A percentile compares a stretch with the other conserved stretches of the same genome.
Evolutionary conservation across 306 rosid genomes (phyloP).

Genomic region (Mucuna pruriens): DNA sequence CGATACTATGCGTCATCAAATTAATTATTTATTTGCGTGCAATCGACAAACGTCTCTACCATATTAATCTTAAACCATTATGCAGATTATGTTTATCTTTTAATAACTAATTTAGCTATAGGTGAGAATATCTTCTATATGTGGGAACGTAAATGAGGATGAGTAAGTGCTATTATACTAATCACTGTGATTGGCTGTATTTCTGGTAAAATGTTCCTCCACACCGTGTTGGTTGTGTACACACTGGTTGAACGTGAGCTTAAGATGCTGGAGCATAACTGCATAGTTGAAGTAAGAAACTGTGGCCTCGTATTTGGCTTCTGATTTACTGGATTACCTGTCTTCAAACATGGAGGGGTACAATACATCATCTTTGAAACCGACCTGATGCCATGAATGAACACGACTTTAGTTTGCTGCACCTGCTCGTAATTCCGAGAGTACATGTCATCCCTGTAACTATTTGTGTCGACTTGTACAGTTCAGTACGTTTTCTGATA

Average conservation of each 20-base stretch:
- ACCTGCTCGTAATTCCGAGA: no score
- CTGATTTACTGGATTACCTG: no score
- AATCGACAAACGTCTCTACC: not conserved
- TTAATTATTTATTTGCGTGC: no score
- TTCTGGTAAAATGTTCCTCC: not conserved
- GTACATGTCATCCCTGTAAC: no score
- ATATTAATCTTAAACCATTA: not conserved
- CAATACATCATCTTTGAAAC: no score
- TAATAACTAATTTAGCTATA: not conserved
- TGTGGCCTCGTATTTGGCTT: not conserved
- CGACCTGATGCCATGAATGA: no score
- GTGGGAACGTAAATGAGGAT: not conserved
- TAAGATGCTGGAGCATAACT: not conserved
- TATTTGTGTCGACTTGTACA: no score
- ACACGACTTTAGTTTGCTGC: no score
- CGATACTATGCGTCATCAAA: not conserved
- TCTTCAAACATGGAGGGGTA: not conserved
- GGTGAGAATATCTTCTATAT: not conserved
- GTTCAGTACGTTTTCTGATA: no score
- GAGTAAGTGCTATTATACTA: not conserved
- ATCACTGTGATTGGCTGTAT: slow-evolving; percentile 2
- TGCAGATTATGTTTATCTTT: not conserved
- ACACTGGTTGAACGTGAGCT: not conserved
- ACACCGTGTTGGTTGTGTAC: not conserved
- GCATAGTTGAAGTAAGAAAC: not conserved